These are phyloP conservation scores for Saccharomycopsis lassenensis DNA, from an alignment of 805 yeast species.

Conservation along the genomic window DNA sequence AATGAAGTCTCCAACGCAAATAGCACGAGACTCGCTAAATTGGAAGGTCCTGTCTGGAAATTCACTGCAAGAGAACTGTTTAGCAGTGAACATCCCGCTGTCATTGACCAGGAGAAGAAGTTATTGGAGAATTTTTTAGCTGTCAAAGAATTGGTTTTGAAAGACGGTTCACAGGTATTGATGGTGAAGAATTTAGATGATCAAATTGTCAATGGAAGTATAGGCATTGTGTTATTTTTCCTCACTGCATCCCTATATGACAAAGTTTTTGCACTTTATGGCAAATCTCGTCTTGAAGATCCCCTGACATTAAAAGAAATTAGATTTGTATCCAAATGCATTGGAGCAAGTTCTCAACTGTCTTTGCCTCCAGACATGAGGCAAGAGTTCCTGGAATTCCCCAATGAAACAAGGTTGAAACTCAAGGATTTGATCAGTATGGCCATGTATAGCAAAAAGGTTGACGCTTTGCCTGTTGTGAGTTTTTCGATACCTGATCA, in stretches of 20 bases:
- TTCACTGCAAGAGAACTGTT: constrained; percentile 39
- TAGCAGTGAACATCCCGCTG: constrained; percentile 19
- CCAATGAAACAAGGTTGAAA: neutral
- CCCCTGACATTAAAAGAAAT: constrained; percentile 23
- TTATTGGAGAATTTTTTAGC: constrained; percentile 59
- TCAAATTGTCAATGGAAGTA: constrained; percentile 77
- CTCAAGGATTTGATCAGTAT: constrained; percentile 1
- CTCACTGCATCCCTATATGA: constrained; percentile 22
- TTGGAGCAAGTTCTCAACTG: constrained; percentile 16
- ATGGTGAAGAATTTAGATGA: constrained; percentile 73
- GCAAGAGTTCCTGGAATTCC: neutral
- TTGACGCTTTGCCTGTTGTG: constrained; percentile 59
- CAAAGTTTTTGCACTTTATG: constrained; percentile 21
- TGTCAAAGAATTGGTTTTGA: constrained; percentile 47
- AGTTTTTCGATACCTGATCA: constrained; percentile 64
- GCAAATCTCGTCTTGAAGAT: constrained; percentile 18
- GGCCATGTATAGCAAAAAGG: constrained; percentile 26
- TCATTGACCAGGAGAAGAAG: constrained; percentile 21
- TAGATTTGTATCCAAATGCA: constrained; percentile 26
- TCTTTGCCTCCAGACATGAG: neutral
- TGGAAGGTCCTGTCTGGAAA: constrained; percentile 36
- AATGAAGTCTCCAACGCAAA: constrained; percentile 78
- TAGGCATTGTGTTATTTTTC: constrained; percentile 56
- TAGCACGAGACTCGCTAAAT: constrained; percentile 32
- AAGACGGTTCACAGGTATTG: constrained; percentile 91